Evolutionary conservation across 1,139 yeast species (phyloP).

Genomic region (Lodderomyces parapsilosis): DNA sequence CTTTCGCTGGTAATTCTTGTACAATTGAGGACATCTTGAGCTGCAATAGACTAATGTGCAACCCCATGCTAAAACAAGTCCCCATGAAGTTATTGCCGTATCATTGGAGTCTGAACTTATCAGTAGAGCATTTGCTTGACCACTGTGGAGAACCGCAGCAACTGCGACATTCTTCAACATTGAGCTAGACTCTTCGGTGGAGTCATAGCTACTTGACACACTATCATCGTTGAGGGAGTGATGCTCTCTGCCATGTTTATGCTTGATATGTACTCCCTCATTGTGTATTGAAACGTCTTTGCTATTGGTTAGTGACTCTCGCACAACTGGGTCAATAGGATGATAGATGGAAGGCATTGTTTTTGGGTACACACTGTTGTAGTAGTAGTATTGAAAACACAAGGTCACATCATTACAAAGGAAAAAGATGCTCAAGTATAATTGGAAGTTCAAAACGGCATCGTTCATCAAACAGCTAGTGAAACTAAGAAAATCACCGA

Average conservation of each 20-base stretch:
- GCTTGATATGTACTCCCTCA: slow-evolving; percentile 13
- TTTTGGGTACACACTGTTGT: slow-evolving; percentile 43
- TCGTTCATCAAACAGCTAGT: slow-evolving; percentile 77
- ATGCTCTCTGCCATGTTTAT: slow-evolving; percentile 11
- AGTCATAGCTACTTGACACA: slow-evolving; percentile 25
- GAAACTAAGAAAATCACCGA: slow-evolving; percentile 81
- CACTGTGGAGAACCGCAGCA: slow-evolving; percentile 24
- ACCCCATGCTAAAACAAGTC: slow-evolving; percentile 71
- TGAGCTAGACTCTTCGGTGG: slow-evolving; percentile 18
- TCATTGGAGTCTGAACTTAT: slow-evolving; percentile 11
- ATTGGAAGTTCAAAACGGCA: slow-evolving; percentile 72
- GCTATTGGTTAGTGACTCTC: background rate
- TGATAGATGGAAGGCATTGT: slow-evolving; percentile 1
- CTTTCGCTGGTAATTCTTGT: slow-evolving; percentile 69
- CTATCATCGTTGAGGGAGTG: slow-evolving; percentile 10
- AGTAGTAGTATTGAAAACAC: slow-evolving; percentile 76
- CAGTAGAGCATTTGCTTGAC: slow-evolving; percentile 22
- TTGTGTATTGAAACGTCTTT: slow-evolving; percentile 9
- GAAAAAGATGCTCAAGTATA: slow-evolving; percentile 72
- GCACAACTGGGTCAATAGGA: background rate
- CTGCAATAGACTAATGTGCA: slow-evolving; percentile 74
- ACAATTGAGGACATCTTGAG: slow-evolving; percentile 83
- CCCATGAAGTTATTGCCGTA: slow-evolving; percentile 29
- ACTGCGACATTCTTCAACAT: slow-evolving; percentile 16
- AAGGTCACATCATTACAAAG: slow-evolving; percentile 68